phyloP scores from a whole-genome alignment of 371 early-diverging fungal genomes.

The Mortierella sp. region DNA sequence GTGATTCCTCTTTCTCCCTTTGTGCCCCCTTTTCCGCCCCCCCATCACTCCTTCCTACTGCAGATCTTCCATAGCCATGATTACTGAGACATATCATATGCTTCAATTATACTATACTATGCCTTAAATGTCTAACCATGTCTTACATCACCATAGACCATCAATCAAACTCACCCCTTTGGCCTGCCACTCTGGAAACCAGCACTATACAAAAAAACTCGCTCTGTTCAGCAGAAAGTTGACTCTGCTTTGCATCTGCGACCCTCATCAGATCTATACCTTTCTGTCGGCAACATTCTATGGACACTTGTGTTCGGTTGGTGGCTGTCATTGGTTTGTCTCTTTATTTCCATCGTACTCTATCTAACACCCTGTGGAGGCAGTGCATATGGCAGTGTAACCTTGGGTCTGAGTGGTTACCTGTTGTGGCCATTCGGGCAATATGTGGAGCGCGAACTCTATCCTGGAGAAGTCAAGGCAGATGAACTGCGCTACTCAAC shows the following conservation, averaged over 20 bases:
- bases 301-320: slow-evolving; percentile 94
- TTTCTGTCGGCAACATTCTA: slow-evolving; percentile 85
- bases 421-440: slow-evolving; percentile 96
- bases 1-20: not conserved
- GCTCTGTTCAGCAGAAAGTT: slow-evolving; percentile 84
- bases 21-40: slow-evolving; percentile 10
- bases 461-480: slow-evolving; percentile 31
- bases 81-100: not conserved
- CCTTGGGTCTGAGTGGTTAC: slow-evolving; percentile 77
- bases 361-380: slow-evolving; percentile 66
- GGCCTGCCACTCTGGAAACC: slow-evolving; percentile 98
- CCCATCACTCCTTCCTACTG: slow-evolving; percentile 1
- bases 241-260: slow-evolving; percentile 85
- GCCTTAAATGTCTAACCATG: not conserved
- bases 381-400: slow-evolving; percentile 65
- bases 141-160: slow-evolving; percentile 62
- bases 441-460: slow-evolving; percentile 76
- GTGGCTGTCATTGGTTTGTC: slow-evolving; percentile 82
- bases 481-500: slow-evolving; percentile 20
- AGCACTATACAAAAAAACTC: slow-evolving; percentile 94
- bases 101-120: not conserved
- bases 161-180: slow-evolving; percentile 90
- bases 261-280: slow-evolving; percentile 74
- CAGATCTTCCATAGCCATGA: not conserved
- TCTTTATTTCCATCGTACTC: slow-evolving; percentile 65